Conservation (phyloP, 257 asterid species). For the Nicotiana tomentosiformis region DNA sequence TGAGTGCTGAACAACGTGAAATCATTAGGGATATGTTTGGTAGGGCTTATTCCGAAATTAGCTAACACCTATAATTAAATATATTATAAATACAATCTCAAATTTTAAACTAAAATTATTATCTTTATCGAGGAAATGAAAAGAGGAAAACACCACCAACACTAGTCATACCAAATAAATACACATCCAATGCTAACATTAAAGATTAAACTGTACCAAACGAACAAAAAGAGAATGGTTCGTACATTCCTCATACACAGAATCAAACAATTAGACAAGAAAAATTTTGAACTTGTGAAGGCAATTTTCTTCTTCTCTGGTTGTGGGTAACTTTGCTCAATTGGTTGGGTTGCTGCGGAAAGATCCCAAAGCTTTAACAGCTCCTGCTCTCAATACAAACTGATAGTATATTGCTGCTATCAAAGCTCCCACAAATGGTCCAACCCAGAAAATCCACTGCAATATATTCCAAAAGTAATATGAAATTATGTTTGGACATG, state of each 20-base stretch:
- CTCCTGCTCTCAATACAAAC: constrained; percentile 13
- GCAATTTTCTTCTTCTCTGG: not conserved
- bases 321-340: not conserved
- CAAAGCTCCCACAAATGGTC: constrained; percentile 9
- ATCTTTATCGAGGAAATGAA: too few relatives aligned
- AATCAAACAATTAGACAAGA: not conserved
- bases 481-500: too few relatives aligned
- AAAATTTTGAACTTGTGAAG: not conserved
- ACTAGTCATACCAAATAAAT: constrained; percentile 18
- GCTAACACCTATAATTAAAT: too few relatives aligned
- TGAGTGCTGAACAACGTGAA: not conserved
- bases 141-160: not conserved
- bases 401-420: constrained; percentile 1
- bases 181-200: constrained; percentile 16
- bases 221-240: not conserved
- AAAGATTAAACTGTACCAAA: not conserved
- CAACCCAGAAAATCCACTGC: constrained; percentile 14
- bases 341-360: constrained; percentile 7
- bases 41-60: too few relatives aligned
- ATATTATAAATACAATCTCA: too few relatives aligned
- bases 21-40: too few relatives aligned
- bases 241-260: not conserved
- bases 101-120: too few relatives aligned
- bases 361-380: constrained; percentile 2
- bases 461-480: not conserved